Evolutionary conservation across 2,329 filamentous ascomycete species (phyloP).

Genomic region (Helminthosporium solani): DNA sequence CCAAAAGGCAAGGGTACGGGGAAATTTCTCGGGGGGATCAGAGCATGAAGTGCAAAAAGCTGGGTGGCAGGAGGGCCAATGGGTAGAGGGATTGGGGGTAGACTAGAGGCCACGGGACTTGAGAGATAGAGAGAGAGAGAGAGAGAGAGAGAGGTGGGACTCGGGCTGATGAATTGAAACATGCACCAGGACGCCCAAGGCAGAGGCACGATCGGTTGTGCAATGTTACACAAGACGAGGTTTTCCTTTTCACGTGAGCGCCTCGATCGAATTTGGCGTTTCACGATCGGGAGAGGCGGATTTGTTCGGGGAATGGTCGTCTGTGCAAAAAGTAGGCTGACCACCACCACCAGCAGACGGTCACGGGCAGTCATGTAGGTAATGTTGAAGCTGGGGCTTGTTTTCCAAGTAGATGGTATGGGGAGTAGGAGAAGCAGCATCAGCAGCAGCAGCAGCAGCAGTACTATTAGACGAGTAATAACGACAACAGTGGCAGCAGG

Average conservation of each 20-base stretch:
- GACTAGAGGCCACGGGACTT: background rate
- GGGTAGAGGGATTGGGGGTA: constrained; percentile 10
- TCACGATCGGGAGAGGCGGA: constrained; percentile 34
- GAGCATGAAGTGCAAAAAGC: constrained; percentile 45
- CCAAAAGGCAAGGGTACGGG: constrained; percentile 43
- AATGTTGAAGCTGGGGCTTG: constrained; percentile 39
- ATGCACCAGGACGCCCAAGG: constrained; percentile 29
- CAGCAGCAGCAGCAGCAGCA: constrained; percentile 26
- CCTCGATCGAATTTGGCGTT: constrained; percentile 23
- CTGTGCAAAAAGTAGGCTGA: constrained; percentile 17
- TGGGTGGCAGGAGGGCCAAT: constrained; percentile 31
- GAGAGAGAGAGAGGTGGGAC: constrained; percentile 34
- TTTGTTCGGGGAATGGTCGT: constrained; percentile 30
- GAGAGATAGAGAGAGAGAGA: constrained; percentile 28
- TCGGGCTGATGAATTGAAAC: constrained; percentile 38
- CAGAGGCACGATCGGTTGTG: constrained; percentile 23
- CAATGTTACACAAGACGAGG: constrained; percentile 33
- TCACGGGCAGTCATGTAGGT: constrained; percentile 24
- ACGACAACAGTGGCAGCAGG: no score
- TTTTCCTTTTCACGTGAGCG: constrained; percentile 26
- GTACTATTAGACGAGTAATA: no score
- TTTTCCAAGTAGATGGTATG: constrained; percentile 21
- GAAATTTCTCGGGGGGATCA: constrained; percentile 38
- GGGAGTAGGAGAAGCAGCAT: no score
- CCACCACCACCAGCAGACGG: constrained; percentile 9